phyloP scores from a whole-genome alignment of 1,284 basidiomycete species.

The Marasmius tenuissimus region DNA sequence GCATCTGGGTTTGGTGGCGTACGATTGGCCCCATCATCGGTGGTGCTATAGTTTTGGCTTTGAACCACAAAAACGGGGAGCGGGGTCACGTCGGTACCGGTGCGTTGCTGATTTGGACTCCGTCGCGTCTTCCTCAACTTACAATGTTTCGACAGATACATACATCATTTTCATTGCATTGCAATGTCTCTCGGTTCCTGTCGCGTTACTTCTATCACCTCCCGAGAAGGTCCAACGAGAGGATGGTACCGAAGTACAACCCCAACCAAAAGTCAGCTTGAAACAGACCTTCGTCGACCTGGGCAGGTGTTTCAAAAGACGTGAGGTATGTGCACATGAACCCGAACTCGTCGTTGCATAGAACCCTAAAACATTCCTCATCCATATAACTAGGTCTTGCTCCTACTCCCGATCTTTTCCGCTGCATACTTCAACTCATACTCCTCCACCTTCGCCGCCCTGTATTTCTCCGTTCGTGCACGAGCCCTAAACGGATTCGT shows the following conservation, averaged over 20 bases:
- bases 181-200: conserved; percentile 10
- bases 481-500: conserved; percentile 10
- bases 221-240: conserved; percentile 10
- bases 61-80: conserved; percentile 5
- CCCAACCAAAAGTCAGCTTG: conserved; percentile 2
- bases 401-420: conserved; percentile 9
- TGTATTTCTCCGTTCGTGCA: conserved; percentile 12
- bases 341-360: too few relatives aligned
- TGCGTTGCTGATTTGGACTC: background rate
- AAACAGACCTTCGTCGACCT: conserved; percentile 6
- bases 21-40: conserved; percentile 10
- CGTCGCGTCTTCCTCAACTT: background rate
- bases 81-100: conserved; percentile 8
- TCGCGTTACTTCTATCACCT: conserved; percentile 5
- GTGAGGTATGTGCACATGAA: conserved; percentile 1
- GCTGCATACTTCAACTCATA: conserved; percentile 14
- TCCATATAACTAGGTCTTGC: background rate
- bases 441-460: conserved; percentile 8
- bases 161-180: conserved; percentile 9
- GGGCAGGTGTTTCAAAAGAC: background rate
- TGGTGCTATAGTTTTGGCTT: conserved; percentile 9
- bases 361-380: background rate
- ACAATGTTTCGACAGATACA: background rate
- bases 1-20: conserved; percentile 12
- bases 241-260: conserved; percentile 9